These are phyloP conservation scores for Acacia confusa DNA, from an alignment of 306 rosid species.

Conservation along the genomic window DNA sequence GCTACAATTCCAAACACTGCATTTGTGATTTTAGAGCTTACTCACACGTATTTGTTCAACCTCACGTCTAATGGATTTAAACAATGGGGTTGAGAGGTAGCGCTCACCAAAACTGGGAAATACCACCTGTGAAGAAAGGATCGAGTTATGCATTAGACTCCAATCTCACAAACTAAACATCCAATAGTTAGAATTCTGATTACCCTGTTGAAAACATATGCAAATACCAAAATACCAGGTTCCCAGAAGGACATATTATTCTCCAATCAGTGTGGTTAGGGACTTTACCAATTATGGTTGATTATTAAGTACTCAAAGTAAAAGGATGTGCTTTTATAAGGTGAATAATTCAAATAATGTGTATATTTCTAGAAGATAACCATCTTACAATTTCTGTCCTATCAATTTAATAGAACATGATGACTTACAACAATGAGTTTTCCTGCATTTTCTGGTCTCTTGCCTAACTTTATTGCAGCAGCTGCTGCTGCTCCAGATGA, in stretches of 20 bases:
- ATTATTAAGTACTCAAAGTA: background rate
- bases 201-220: background rate
- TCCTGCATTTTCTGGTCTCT: conserved; percentile 70
- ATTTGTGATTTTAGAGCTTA: conserved; percentile 16
- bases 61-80: conserved; percentile 57
- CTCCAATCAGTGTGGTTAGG: background rate
- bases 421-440: conserved; percentile 70
- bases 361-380: background rate
- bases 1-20: background rate
- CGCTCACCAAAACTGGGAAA: conserved; percentile 76
- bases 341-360: background rate
- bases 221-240: background rate
- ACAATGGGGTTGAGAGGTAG: conserved; percentile 54
- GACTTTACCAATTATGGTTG: no score
- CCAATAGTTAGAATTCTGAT: background rate
- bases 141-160: background rate
- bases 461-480: conserved; percentile 68
- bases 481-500: conserved; percentile 85
- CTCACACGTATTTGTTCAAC: conserved; percentile 55
- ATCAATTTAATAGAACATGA: conserved; percentile 1
- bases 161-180: background rate
- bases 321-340: background rate
- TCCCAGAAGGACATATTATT: background rate
- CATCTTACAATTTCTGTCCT: background rate
- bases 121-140: conserved; percentile 41